Evolutionary conservation across 352 stramenopile species (phyloP).

Genomic region (Peronospora belbahrii): DNA sequence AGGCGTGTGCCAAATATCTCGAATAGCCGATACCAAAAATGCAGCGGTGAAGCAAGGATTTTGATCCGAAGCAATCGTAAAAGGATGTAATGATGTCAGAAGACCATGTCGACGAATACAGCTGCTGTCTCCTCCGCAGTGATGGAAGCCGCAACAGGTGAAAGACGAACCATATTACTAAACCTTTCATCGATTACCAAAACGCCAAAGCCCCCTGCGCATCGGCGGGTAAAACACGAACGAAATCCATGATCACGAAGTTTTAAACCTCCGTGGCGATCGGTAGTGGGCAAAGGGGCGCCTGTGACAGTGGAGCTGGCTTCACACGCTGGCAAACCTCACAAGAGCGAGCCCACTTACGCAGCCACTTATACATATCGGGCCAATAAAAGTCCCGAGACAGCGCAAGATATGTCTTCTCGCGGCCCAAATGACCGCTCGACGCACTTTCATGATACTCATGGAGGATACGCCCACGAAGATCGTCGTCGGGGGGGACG

Average conservation of each 20-base stretch:
- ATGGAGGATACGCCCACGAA: too few species aligned
- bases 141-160: too few species aligned
- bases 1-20: not conserved
- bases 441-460: too few species aligned
- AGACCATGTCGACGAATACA: too few species aligned
- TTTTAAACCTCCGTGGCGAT: not conserved
- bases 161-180: too few species aligned
- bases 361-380: conserved; percentile 1
- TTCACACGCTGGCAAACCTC: conserved; percentile 2
- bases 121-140: too few species aligned
- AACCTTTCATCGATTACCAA: too few species aligned
- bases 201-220: too few species aligned
- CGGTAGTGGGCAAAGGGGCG: not conserved
- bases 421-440: too few species aligned
- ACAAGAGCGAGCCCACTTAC: not conserved
- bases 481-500: too few species aligned
- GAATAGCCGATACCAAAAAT: not conserved
- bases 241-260: not conserved
- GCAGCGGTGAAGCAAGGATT: not conserved
- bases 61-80: not conserved
- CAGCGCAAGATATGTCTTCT: too few species aligned
- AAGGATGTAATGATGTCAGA: not conserved
- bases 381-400: not conserved
- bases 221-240: not conserved
- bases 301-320: not conserved